Percentiles rank a stretch among this genome's conserved stretches.
Evolutionary conservation across 1,284 basidiomycete genomes (phyloP).

Genomic region (Cutaneotrichosporon mucoides): DNA sequence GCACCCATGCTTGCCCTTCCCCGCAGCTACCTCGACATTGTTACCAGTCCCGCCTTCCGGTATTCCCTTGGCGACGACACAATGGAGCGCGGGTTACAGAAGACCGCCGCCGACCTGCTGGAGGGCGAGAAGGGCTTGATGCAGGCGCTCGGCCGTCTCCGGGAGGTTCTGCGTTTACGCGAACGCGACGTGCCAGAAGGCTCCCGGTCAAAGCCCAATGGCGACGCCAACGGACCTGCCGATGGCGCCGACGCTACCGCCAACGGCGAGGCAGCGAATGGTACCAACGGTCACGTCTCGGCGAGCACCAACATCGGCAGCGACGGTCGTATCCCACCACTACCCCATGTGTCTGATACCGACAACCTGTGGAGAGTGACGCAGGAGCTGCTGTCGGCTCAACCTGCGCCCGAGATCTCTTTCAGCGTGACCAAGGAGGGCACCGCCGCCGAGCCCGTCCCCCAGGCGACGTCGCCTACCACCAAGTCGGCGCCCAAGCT

Average conservation of each 20-base stretch:
- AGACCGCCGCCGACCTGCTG: conserved; percentile 47
- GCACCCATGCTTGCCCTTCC: conserved; percentile 43
- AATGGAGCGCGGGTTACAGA: conserved; percentile 46
- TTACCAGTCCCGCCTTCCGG: conserved; percentile 43
- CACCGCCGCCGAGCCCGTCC: conserved; percentile 15
- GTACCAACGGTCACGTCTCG: conserved; percentile 13
- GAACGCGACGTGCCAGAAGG: conserved; percentile 33
- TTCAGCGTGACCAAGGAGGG: conserved; percentile 28
- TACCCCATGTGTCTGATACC: conserved; percentile 41
- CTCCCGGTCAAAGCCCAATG: background rate
- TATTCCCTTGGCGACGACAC: conserved; percentile 47
- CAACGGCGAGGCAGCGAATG: conserved; percentile 5
- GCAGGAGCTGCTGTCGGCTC: conserved; percentile 29
- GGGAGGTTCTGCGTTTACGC: conserved; percentile 38
- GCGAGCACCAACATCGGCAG: background rate
- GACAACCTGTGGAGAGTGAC: conserved; percentile 47
- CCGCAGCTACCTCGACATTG: conserved; percentile 45
- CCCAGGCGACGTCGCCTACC: background rate
- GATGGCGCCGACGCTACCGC: conserved; percentile 7
- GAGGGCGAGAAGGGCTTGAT: conserved; percentile 48
- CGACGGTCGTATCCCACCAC: conserved; percentile 22
- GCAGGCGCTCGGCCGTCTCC: conserved; percentile 43
- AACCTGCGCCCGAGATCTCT: conserved; percentile 24
- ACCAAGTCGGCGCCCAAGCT: conserved; percentile 15
- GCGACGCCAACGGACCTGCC: conserved; percentile 2